phyloP scores from a whole-genome alignment of 1,284 basidiomycete genomes.

The Sparassis latifolia region DNA sequence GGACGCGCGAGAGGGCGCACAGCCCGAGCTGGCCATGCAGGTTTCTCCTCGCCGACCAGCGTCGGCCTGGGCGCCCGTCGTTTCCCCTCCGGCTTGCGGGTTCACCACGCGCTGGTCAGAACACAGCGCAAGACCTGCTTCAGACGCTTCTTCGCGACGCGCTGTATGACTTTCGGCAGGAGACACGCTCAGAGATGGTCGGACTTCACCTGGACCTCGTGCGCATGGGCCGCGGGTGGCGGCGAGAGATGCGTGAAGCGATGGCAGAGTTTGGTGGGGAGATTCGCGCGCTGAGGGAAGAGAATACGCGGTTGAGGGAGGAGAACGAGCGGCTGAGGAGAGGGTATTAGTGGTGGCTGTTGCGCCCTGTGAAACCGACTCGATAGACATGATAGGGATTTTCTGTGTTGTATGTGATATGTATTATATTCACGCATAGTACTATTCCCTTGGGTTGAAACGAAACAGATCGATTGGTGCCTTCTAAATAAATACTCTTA shows the following conservation, averaged over 20 bases:
- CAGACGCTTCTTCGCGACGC: constrained; percentile 59
- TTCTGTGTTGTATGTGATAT: too few species aligned
- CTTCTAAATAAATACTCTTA: too few species aligned
- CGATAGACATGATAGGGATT: too few species aligned
- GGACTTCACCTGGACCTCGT: constrained; percentile 68
- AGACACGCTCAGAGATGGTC: constrained; percentile 60
- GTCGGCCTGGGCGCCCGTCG: constrained; percentile 28
- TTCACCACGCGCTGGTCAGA: constrained; percentile 16
- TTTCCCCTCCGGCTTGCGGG: constrained; percentile 31
- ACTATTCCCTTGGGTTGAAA: not conserved
- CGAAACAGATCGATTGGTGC: too few species aligned
- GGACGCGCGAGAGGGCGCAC: not conserved
- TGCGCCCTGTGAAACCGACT: too few species aligned
- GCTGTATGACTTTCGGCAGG: constrained; percentile 63
- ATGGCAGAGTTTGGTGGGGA: constrained; percentile 57
- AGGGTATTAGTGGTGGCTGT: constrained; percentile 29
- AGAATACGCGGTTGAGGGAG: constrained; percentile 46
- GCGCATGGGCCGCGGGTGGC: constrained; percentile 55
- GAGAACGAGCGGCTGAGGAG: constrained; percentile 63
- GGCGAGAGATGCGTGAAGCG: constrained; percentile 47
- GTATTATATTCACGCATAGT: too few species aligned
- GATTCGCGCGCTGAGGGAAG: constrained; percentile 35
- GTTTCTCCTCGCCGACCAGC: constrained; percentile 46
- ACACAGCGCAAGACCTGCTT: constrained; percentile 52
- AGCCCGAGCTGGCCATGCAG: constrained; percentile 40